Conservation (phyloP, 352 stramenopile genomes). For the Stephanocyclus meneghinianus region DNA sequence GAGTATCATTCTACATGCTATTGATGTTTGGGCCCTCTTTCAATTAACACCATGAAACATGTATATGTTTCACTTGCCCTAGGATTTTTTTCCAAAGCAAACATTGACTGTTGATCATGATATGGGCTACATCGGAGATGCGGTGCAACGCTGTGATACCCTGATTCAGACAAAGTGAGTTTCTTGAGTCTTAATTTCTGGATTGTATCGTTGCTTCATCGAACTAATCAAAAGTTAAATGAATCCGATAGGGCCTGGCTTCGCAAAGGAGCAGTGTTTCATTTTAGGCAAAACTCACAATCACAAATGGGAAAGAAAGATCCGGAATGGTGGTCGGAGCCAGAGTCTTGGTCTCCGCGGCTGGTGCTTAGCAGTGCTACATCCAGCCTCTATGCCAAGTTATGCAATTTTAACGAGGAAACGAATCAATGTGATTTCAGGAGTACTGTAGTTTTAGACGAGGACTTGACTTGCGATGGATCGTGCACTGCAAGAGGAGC, state of each 20-base stretch:
- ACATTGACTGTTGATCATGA: conserved; percentile 44
- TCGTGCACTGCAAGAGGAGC: conserved; percentile 24
- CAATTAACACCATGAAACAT: no score
- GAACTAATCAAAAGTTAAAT: not conserved
- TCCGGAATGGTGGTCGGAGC: conserved; percentile 36
- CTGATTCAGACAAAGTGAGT: conserved; percentile 32
- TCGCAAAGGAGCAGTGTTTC: conserved; percentile 41
- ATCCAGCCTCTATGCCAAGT: conserved; percentile 47
- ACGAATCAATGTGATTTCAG: conserved; percentile 44
- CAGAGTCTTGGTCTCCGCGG: conserved; percentile 31
- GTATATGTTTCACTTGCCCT: not conserved
- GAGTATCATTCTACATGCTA: conserved; percentile 36
- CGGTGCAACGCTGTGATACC: conserved; percentile 54
- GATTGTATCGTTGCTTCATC: not conserved
- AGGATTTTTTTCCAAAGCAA: conserved; percentile 50
- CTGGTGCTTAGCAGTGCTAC: conserved; percentile 27
- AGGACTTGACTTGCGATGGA: conserved; percentile 50
- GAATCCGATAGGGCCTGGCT: conserved; percentile 23
- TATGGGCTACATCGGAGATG: conserved; percentile 63
- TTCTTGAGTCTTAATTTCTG: not conserved
- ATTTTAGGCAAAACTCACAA: conserved; percentile 47
- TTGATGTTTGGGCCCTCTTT: not conserved
- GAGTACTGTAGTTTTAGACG: conserved; percentile 46
- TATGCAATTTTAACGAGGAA: conserved; percentile 41
- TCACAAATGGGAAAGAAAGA: conserved; percentile 38